Evolutionary conservation across 1,139 yeast genomes (phyloP), one percentile per base, ranked within the genome.

Genomic region (Hansenula lynferdii): DNA sequence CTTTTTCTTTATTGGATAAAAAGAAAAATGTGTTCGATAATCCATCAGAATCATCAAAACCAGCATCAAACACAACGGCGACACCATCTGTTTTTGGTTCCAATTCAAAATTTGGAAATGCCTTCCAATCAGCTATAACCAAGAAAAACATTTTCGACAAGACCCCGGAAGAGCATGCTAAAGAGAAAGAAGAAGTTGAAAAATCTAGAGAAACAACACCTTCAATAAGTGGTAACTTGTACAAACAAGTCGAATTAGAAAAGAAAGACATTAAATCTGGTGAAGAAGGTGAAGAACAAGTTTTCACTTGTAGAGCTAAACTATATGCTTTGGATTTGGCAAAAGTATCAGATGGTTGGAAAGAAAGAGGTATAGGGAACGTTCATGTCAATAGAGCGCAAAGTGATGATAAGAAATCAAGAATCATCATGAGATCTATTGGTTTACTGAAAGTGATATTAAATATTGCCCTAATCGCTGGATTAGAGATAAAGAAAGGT

Each of bases 331-430:
- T 87, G 48, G 80, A 84, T 49, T 65, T 90, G 29, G 64, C 80
- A 1, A 71, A 76, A 30, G 71, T 84, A 1, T 60, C 72, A 11
- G 76, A 72, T 21, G 97, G 96, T 2, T 94, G 99, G 98, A 92
- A 85, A 58, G 98, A 94, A 61, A 76, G 95, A 53, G 99, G 98
- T 15, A 72, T 84, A 29, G 99, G 99, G 2, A 75, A 80, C 5
- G 64, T 94, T 15, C 96, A 86, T 59, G 74, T 94, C 28, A 92
- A 92, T 60, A 74, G 75, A 63, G 37, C 62, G 40, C 48, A 50
- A 32, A 49, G 44, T 34, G 51, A 50, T 1, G 53, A 45, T 1
- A 60, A 64, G 37, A 59, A 58, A 17, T 63, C 77, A 3, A 70
- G 97, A 50, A 60, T 92, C 21, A 84, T 92, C 5, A 90, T 94